phyloP scores from a whole-genome alignment of 805 yeast species.

The Candida golubevii region DNA sequence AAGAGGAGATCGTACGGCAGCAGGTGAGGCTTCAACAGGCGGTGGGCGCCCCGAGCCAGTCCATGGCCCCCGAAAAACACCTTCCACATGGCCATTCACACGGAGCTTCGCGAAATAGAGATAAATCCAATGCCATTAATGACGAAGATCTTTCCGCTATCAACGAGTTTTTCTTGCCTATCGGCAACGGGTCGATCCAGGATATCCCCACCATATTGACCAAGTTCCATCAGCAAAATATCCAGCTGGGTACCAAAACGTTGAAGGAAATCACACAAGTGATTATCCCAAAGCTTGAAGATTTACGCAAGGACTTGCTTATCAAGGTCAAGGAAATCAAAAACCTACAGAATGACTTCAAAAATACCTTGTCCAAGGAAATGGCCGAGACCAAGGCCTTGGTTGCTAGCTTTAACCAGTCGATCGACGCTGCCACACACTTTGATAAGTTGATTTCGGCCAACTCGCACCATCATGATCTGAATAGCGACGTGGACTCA shows the following conservation, averaged over 20 bases:
- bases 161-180: slow-evolving; percentile 61
- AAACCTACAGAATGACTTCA: slow-evolving; percentile 78
- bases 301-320: slow-evolving; percentile 63
- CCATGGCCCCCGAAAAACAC: slow-evolving; percentile 1
- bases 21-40: slow-evolving; percentile 79
- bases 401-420: slow-evolving; percentile 49
- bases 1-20: slow-evolving; percentile 84
- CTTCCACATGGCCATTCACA: slow-evolving; percentile 12
- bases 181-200: slow-evolving; percentile 76
- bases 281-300: slow-evolving; percentile 52
- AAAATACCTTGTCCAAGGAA: slow-evolving; percentile 67
- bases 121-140: slow-evolving; percentile 14
- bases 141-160: slow-evolving; percentile 32
- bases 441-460: slow-evolving; percentile 24
- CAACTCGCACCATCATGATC: slow-evolving; percentile 11
- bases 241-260: slow-evolving; percentile 35
- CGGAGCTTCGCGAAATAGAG: slow-evolving; percentile 1
- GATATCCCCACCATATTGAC: slow-evolving; percentile 72
- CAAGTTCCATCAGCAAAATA: slow-evolving; percentile 43
- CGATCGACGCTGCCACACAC: slow-evolving; percentile 61
- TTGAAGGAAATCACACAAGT: slow-evolving; percentile 46
- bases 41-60: slow-evolving; percentile 24
- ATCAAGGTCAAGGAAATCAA: slow-evolving; percentile 86
- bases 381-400: slow-evolving; percentile 31
- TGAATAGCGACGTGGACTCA: slow-evolving; percentile 11